Base-by-base conservation (phyloP, 805 yeast species). In the Sugiyamaella mastotermitis region DNA sequence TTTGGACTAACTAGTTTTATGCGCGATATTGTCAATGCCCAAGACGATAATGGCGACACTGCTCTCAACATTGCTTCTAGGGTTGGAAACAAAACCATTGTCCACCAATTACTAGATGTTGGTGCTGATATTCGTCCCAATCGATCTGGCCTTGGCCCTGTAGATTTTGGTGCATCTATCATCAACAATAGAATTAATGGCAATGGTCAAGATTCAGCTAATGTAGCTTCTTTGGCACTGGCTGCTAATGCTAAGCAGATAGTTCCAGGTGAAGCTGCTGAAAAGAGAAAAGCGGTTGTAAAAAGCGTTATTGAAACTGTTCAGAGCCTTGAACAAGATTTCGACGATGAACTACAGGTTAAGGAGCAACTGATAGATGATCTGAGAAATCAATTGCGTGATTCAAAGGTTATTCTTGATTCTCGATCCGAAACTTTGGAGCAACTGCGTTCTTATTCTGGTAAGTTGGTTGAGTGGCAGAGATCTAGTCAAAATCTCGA, bases 11-110 rank as follows among this genome's bases (percentile, higher is more conserved):
- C 74, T 8, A 66, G 71, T 53, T 76, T 81, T 47, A 78, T 81
- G 65, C 65, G 72, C 13, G 75, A 78, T 33, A 74, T 92, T 50
- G 80, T 90, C 37, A 90, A 92, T 56, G 82, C 83, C n/a, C 84
- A 81, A 46, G 98, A 92, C 62, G 68, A 77, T 38, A 88, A 88
- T 52, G 98, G 98, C 18, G 96, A 92, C 57, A 92, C 98, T 0
- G 88, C 96, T 33, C 67, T 92, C 43, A 94, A 88, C 55, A 83
- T 92, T 40, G 94, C 94, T 0, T 92, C 97, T 0, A 74, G 94
- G 50, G 75, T 92, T 18, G 94, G 94, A 6, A 83, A 84, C 56
- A 75, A 78, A 33, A 78, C 82, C 31, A 73, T 92, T 40, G 88
- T 83, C 7, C 85, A 83, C 46, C 84, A 82, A 45, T 68, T 92